A percentile compares a stretch with the other conserved stretches of the same genome.
Conservation (phyloP, 768 basidiomycete genomes). For the Rhizopogon sp. region DNA sequence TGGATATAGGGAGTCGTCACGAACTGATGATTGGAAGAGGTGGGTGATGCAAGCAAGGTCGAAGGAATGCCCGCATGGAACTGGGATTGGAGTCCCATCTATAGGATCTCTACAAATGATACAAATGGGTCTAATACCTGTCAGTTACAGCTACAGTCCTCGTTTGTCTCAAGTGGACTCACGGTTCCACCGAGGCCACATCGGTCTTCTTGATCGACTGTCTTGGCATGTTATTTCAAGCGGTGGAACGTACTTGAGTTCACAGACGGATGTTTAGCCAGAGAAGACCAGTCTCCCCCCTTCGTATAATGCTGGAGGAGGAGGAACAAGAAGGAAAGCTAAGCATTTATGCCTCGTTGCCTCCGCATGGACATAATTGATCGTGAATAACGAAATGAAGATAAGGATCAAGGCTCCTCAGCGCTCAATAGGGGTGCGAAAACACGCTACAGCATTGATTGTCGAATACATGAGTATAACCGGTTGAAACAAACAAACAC, state of each 20-base stretch:
- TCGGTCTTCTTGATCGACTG: slow-evolving; percentile 1
- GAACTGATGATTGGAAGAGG: slow-evolving; percentile 21
- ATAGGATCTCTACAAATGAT: slow-evolving; percentile 18
- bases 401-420: not conserved
- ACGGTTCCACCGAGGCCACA: not conserved
- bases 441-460: not conserved
- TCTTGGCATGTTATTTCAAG: not conserved
- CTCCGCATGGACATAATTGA: slow-evolving; percentile 1
- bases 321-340: not conserved
- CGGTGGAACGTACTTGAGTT: not conserved
- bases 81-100: slow-evolving; percentile 5
- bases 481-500: no score
- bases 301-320: not conserved
- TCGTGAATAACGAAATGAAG: not conserved
- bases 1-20: slow-evolving; percentile 28
- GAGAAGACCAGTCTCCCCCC: not conserved
- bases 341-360: not conserved
- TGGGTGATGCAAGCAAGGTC: slow-evolving; percentile 20
- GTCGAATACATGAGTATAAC: not conserved
- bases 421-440: slow-evolving; percentile 1
- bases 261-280: not conserved
- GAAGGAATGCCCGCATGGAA: slow-evolving; percentile 22
- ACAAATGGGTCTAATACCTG: slow-evolving; percentile 8
- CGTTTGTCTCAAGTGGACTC: not conserved
- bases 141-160: not conserved